These are phyloP conservation scores for Lepiota venenata DNA, from an alignment of 768 basidiomycete species.

Conservation along the genomic window DNA sequence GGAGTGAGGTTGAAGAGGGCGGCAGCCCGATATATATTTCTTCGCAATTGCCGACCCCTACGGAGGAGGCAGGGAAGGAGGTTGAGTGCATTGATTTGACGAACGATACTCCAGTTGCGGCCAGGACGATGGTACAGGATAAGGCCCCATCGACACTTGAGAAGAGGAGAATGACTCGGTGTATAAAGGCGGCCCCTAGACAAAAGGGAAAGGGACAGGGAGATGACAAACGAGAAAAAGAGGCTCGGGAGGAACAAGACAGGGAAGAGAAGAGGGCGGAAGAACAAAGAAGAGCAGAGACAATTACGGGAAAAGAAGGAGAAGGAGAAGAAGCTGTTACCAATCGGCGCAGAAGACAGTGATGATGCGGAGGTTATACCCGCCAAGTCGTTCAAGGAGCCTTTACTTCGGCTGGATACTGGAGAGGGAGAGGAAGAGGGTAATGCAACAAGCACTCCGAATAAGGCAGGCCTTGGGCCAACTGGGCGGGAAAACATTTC, in stretches of 20 bases:
- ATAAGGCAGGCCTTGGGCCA: no score
- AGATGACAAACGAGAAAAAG: not conserved
- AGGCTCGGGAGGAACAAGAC: not conserved
- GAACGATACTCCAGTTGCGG: not conserved
- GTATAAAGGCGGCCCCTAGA: not conserved
- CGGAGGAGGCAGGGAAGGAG: not conserved
- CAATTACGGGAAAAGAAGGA: not conserved
- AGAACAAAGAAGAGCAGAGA: not conserved
- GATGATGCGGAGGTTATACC: conserved; percentile 9
- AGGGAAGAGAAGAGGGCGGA: conserved; percentile 1
- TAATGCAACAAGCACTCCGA: no score
- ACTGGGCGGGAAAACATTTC: not conserved
- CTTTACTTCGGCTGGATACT: not conserved
- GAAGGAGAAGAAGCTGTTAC: conserved; percentile 15
- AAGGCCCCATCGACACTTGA: not conserved
- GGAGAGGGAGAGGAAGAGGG: not conserved
- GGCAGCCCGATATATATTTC: conserved; percentile 8
- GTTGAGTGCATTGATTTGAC: conserved; percentile 8
- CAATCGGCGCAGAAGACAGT: conserved; percentile 10
- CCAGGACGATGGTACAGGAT: not conserved
- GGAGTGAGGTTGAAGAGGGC: not conserved
- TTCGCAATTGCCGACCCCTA: not conserved
- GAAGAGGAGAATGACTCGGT: not conserved
- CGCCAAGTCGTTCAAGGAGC: not conserved
- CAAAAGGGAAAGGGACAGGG: not conserved